A percentile compares a stretch with the other conserved stretches of the same genome.
Conservation (phyloP, 495 filamentous ascomycete genomes). For the Ramalina intermedia region DNA sequence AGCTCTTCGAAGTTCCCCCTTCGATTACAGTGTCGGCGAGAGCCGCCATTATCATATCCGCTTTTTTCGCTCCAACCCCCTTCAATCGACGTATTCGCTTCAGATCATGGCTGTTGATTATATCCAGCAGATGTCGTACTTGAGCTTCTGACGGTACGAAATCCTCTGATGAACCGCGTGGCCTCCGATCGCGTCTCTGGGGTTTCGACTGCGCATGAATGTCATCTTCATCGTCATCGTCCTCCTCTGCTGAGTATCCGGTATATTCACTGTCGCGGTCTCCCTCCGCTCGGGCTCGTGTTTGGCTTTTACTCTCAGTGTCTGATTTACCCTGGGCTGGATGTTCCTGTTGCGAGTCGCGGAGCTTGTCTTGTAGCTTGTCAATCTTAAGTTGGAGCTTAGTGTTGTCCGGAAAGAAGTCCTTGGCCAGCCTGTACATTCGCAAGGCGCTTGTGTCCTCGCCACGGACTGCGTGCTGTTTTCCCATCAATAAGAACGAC, state of each 20-base stretch:
- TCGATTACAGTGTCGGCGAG: conserved; percentile 23
- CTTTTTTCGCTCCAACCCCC: conserved; percentile 42
- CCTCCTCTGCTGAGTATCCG: conserved; percentile 6
- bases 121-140: conserved; percentile 54
- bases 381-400: conserved; percentile 71
- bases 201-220: background rate
- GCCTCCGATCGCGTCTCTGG: background rate
- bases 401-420: conserved; percentile 73
- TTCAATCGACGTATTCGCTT: conserved; percentile 52
- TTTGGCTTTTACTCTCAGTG: conserved; percentile 15
- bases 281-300: conserved; percentile 34
- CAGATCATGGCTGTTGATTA: conserved; percentile 77
- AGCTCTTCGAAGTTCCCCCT: conserved; percentile 16
- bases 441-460: conserved; percentile 64
- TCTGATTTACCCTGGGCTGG: conserved; percentile 18
- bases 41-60: conserved; percentile 38
- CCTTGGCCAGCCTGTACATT: conserved; percentile 74
- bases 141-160: conserved; percentile 29
- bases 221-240: conserved; percentile 7
- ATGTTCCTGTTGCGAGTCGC: conserved; percentile 26
- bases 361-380: conserved; percentile 45
- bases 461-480: conserved; percentile 72
- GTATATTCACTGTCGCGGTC: conserved; percentile 12
- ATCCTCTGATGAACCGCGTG: too few species aligned
- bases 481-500: conserved; percentile 75